These are phyloP conservation scores for Fusarium sp. DNA, from an alignment of 2,329 filamentous ascomycete species.

Conservation along the genomic window DNA sequence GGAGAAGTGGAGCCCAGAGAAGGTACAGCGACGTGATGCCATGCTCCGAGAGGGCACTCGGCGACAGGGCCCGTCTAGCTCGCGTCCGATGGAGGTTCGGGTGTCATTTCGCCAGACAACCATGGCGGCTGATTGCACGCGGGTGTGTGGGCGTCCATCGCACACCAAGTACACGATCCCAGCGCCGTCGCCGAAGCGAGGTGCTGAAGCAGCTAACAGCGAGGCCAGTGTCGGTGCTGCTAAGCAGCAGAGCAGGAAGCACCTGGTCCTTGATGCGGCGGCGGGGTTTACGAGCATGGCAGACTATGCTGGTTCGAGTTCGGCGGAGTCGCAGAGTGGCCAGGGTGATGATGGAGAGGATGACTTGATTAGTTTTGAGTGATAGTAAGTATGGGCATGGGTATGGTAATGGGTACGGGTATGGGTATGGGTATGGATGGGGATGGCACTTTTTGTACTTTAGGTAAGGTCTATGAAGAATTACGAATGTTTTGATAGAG, in stretches of 20 bases:
- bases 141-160: not conserved
- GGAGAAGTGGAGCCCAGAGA: conserved; percentile 31
- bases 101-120: conserved; percentile 1
- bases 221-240: not conserved
- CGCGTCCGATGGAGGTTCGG: not conserved
- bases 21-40: conserved; percentile 21
- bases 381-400: not conserved
- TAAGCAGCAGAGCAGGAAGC: conserved; percentile 11
- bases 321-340: not conserved
- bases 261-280: conserved; percentile 6
- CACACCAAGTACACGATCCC: not conserved
- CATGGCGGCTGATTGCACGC: not conserved
- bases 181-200: not conserved
- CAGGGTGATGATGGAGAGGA: not conserved
- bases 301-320: not conserved
- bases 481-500: not conserved
- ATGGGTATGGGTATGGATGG: not conserved
- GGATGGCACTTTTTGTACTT: not conserved
- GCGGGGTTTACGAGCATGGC: not conserved
- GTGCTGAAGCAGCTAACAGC: not conserved
- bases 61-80: not conserved
- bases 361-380: conserved; percentile 28
- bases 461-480: not conserved
- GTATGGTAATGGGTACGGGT: not conserved
- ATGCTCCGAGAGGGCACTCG: not conserved